Evolutionary conservation across 2,329 filamentous ascomycete species (phyloP), one percentile per base, ranked within the genome.

Genomic region (Setomelanomma holmii): DNA sequence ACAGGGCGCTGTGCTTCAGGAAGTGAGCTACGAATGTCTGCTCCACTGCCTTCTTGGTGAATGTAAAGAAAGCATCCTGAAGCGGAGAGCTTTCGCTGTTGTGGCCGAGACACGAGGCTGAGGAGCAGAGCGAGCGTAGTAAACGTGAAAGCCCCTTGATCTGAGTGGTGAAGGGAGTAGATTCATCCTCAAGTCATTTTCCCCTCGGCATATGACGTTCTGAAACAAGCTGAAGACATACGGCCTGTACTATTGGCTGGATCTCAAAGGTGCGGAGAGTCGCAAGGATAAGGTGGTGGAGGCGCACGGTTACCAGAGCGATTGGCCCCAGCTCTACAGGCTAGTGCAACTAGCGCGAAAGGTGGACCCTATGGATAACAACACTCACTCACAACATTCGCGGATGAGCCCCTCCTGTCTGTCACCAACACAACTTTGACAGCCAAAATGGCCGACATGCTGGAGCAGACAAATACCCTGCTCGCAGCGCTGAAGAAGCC

Each of bases 401-500:
- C 41, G 21, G 11, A 45, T 24, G 30, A 19, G 50, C 46, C 36
- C 43, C 20, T 27, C 19, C 20, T 64, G 60, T 63, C 33, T 61
- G 60, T 61, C 64, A 55, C 67, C 40, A 27, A 53, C 42, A 44
- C 49, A 50, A 54, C 44, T n/a, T n/a, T n/a, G 27, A 35, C 58
- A 35, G 59, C 61, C 63, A 53, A 34, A 47, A 51, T 33, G 53
- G 60, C 40, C 48, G 57, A 41, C 61, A 86, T 87, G 84, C 84
- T 86, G 67, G 75, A 80, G 61, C 82, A 84, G 71, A 82, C 82
- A 44, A 74, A 76, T 39, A 79, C 79, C 56, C 78, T 86, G 53
- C 72, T 86, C 60, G 77, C 76, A 52, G 77, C 76, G 51, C 77
- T 79, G 45, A 84, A 84, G 70, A 82, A 82, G 73, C 83, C 85